Evolutionary conservation across 257 asterid species (phyloP).

Genomic region (Capsicum chinense): DNA sequence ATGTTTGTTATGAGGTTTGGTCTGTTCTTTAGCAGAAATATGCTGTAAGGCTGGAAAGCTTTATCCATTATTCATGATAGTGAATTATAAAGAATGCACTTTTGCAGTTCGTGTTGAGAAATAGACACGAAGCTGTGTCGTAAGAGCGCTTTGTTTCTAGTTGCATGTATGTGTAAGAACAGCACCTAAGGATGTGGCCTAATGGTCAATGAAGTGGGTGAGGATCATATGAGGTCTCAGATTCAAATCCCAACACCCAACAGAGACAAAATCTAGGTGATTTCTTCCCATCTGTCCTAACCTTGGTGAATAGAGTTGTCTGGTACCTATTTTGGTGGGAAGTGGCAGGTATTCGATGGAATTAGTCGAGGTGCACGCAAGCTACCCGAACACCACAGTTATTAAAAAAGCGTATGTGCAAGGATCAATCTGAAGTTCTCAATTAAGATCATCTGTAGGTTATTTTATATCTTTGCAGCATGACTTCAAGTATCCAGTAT

Average conservation of each 20-base stretch:
- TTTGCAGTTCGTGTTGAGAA: background rate
- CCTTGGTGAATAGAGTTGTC: too few relatives aligned
- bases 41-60: background rate
- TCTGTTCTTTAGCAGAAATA: slow-evolving; percentile 1
- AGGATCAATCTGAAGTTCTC: background rate
- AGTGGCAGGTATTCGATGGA: too few relatives aligned
- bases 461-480: background rate
- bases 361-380: too few relatives aligned
- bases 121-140: background rate
- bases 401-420: background rate
- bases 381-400: too few relatives aligned
- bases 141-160: background rate
- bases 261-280: too few relatives aligned
- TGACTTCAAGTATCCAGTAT: background rate
- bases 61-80: background rate
- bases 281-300: too few relatives aligned
- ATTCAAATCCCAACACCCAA: too few relatives aligned
- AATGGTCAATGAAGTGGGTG: too few relatives aligned
- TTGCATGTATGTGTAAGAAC: background rate
- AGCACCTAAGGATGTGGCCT: too few relatives aligned
- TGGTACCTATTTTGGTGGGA: too few relatives aligned
- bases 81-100: background rate
- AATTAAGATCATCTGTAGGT: background rate
- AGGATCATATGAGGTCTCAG: too few relatives aligned
- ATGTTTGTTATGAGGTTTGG: slow-evolving; percentile 1